Conservation (phyloP, 108 stramenopile species). For the Nitzschia inconspicua region DNA sequence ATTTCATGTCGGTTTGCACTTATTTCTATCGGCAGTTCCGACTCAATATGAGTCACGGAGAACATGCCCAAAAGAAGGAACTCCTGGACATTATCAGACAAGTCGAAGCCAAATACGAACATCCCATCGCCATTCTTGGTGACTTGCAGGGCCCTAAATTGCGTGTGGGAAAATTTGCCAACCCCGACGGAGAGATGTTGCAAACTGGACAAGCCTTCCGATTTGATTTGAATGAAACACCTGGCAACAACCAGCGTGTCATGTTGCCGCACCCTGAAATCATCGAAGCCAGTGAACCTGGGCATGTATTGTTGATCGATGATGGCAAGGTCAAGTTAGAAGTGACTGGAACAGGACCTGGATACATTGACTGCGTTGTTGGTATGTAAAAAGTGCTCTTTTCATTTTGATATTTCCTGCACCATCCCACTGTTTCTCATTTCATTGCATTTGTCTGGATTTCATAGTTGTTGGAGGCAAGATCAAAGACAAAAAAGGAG, state of each 20-base stretch:
- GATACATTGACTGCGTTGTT: constrained; percentile 72
- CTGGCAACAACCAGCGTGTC: constrained; percentile 61
- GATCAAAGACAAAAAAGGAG: constrained; percentile 82
- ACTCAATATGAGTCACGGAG: constrained; percentile 84
- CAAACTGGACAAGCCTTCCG: constrained; percentile 66
- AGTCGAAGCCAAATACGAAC: constrained; percentile 56
- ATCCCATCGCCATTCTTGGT: constrained; percentile 53
- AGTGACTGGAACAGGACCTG: constrained; percentile 56
- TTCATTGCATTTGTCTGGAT: no score
- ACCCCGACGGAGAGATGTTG: constrained; percentile 53
- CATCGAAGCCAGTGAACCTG: constrained; percentile 54
- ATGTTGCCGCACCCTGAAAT: constrained; percentile 86
- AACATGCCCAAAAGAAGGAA: constrained; percentile 75
- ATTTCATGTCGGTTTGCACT: no score
- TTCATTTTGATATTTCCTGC: no score
- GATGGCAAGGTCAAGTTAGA: constrained; percentile 87
- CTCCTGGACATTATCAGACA: constrained; percentile 53
- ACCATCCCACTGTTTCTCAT: no score
- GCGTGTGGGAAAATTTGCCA: constrained; percentile 66
- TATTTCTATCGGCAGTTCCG: no score
- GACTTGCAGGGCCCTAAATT: constrained; percentile 68
- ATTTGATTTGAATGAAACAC: constrained; percentile 67
- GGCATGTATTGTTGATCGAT: constrained; percentile 68
- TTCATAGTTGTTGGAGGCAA: constrained; percentile 75
- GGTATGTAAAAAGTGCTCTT: no score